A percentile compares a stretch with the other conserved stretches of the same genome.
Evolutionary conservation across 164 flowering plant species (phyloP).

Genomic region (Sedum album): DNA sequence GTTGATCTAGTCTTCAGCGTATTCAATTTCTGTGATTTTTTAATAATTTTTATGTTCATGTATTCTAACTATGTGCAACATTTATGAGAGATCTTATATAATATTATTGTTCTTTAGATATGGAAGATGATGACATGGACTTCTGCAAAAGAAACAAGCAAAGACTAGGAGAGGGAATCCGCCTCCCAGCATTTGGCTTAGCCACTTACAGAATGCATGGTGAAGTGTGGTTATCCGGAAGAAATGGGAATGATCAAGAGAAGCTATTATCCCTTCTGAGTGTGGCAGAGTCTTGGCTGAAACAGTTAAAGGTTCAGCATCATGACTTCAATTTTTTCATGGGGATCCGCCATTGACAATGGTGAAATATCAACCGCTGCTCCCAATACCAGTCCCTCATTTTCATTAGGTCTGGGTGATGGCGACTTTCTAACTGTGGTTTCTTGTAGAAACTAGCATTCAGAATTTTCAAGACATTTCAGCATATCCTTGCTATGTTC

Average conservation of each 20-base stretch:
- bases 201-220: constrained; percentile 97
- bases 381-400: too few species aligned
- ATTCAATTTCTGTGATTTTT: neutral
- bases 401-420: too few species aligned
- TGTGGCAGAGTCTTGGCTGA: constrained; percentile 95
- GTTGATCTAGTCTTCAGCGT: too few species aligned
- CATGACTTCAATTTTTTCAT: constrained; percentile 86
- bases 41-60: too few species aligned
- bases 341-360: constrained; percentile 28
- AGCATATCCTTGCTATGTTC: neutral
- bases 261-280: constrained; percentile 55
- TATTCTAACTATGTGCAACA: neutral
- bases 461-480: neutral
- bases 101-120: constrained; percentile 26
- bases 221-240: constrained; percentile 59
- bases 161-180: constrained; percentile 46
- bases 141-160: constrained; percentile 21
- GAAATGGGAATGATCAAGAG: constrained; percentile 58
- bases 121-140: constrained; percentile 40
- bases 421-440: neutral
- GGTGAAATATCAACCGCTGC: neutral
- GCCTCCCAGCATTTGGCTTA: constrained; percentile 74
- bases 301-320: constrained; percentile 85
- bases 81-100: neutral
- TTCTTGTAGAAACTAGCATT: neutral